phyloP scores from a whole-genome alignment of 371 early-diverging fungal genomes.

The Saksenaea vasiformis region DNA sequence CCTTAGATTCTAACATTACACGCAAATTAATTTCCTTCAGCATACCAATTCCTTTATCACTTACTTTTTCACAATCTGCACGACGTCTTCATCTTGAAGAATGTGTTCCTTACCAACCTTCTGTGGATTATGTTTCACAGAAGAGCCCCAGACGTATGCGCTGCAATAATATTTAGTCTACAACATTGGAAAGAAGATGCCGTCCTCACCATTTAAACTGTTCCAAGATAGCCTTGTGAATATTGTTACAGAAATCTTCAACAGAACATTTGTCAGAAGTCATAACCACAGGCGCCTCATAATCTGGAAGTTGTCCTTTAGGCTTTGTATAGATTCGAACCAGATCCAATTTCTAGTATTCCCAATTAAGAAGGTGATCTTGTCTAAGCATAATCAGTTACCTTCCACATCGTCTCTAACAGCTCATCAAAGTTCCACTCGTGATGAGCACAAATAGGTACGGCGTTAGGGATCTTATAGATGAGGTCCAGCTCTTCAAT shows the following conservation, averaged over 20 bases:
- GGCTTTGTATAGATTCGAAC: slow-evolving; percentile 97
- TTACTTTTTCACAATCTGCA: slow-evolving; percentile 84
- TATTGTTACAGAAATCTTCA: slow-evolving; percentile 97
- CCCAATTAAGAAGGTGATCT: background rate
- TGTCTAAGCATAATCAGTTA: slow-evolving; percentile 7
- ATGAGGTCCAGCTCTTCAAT: slow-evolving; percentile 93
- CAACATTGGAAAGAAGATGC: background rate
- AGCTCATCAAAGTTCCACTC: slow-evolving; percentile 99
- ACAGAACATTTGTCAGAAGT: slow-evolving; percentile 74
- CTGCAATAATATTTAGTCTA: slow-evolving; percentile 20
- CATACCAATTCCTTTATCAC: background rate
- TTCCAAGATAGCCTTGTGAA: slow-evolving; percentile 95
- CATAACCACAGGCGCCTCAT: slow-evolving; percentile 95
- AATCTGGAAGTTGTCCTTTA: slow-evolving; percentile 98
- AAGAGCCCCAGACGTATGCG: slow-evolving; percentile 98
- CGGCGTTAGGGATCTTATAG: slow-evolving; percentile 97
- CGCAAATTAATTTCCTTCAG: background rate
- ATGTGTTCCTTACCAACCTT: slow-evolving; percentile 98
- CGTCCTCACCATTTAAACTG: slow-evolving; percentile 87
- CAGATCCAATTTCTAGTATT: slow-evolving; percentile 66
- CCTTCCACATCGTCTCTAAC: slow-evolving; percentile 93
- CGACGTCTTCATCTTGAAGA: slow-evolving; percentile 98
- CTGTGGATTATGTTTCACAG: slow-evolving; percentile 98
- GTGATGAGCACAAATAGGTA: slow-evolving; percentile 97
- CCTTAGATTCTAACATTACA: background rate